Percentiles rank a stretch among this genome's conserved stretches.
phyloP scores from a whole-genome alignment of 73 alveolate genomes.

The Symbiodinium natans region DNA sequence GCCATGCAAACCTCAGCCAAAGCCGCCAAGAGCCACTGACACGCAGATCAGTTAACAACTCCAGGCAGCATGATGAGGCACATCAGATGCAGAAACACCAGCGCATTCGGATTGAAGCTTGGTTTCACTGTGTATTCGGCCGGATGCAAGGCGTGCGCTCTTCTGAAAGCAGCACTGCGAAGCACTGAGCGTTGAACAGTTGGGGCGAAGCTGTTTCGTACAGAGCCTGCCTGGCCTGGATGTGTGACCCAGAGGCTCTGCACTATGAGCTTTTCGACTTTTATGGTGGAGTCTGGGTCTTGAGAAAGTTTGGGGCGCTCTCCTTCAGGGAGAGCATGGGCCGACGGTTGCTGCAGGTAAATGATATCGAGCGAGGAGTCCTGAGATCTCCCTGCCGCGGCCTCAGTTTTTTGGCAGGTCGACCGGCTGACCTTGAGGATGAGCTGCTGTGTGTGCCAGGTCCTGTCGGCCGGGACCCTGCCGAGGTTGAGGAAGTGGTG shows the following conservation, averaged over 20 bases:
- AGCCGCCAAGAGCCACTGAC: too few relatives aligned
- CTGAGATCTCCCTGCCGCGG: constrained; percentile 53
- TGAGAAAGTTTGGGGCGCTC: background rate
- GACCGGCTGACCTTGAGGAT: background rate
- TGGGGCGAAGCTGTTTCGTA: too few relatives aligned
- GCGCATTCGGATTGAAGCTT: too few relatives aligned
- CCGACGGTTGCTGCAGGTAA: constrained; percentile 39
- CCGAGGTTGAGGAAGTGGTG: constrained; percentile 60
- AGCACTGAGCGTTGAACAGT: too few relatives aligned
- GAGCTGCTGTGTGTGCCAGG: too few relatives aligned
- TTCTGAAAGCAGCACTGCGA: background rate
- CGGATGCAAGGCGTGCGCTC: background rate
- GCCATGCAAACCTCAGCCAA: too few relatives aligned
- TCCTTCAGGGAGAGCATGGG: too few relatives aligned
- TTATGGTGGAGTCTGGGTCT: constrained; percentile 41
- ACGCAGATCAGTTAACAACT: too few relatives aligned
- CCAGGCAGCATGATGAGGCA: too few relatives aligned
- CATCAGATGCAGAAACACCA: too few relatives aligned
- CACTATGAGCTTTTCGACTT: constrained; percentile 61
- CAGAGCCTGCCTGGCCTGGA: too few relatives aligned
- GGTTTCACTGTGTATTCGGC: too few relatives aligned
- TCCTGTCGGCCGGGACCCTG: background rate
- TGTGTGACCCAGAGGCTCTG: constrained; percentile 61
- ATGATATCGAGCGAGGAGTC: constrained; percentile 40
- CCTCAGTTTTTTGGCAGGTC: background rate